Percentiles rank a stretch among this genome's conserved stretches.
Evolutionary conservation across 2,329 filamentous ascomycete genomes (phyloP).

Genomic region (Knoxdaviesia capensis): DNA sequence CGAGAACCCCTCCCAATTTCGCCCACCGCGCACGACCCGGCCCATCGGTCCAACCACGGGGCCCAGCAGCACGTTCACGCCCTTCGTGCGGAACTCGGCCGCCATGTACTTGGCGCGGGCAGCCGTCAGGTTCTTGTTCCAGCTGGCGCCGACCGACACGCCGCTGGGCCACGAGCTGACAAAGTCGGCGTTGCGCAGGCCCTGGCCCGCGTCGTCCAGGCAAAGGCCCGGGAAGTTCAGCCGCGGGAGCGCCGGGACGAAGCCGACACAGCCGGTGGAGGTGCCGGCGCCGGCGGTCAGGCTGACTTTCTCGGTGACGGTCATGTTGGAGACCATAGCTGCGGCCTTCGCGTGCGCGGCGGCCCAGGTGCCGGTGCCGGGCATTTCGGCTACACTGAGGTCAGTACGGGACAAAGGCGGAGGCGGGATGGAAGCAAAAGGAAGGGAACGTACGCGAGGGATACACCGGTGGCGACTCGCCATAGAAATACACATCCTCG

Average conservation of each 20-base stretch:
- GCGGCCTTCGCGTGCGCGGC: slow-evolving; percentile 46
- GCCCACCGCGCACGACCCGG: slow-evolving; percentile 36
- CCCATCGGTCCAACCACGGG: slow-evolving; percentile 53
- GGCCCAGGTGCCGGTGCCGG: slow-evolving; percentile 45
- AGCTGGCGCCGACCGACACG: slow-evolving; percentile 40
- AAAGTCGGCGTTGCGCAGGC: slow-evolving; percentile 20
- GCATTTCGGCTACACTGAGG: slow-evolving; percentile 22
- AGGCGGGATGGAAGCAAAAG: neutral
- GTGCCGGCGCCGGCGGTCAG: slow-evolving; percentile 50
- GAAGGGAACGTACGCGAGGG: slow-evolving; percentile 23
- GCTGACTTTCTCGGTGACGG: slow-evolving; percentile 49
- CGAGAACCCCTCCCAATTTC: slow-evolving; percentile 40
- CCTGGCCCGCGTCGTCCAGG: slow-evolving; percentile 22
- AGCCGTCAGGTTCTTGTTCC: slow-evolving; percentile 53
- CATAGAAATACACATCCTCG: slow-evolving; percentile 23
- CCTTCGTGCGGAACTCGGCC: slow-evolving; percentile 54
- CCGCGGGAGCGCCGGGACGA: slow-evolving; percentile 16
- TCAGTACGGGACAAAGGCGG: neutral
- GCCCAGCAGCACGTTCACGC: slow-evolving; percentile 58
- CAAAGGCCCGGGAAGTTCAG: slow-evolving; percentile 23
- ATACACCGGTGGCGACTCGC: slow-evolving; percentile 27
- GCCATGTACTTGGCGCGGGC: slow-evolving; percentile 55
- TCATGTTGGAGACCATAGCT: slow-evolving; percentile 50
- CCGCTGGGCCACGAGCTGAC: slow-evolving; percentile 29
- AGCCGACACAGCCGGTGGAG: slow-evolving; percentile 27